Percentiles rank a stretch among this genome's conserved stretches.
Evolutionary conservation across 805 yeast species (phyloP).

Genomic region (Myxozyma mucilagina): DNA sequence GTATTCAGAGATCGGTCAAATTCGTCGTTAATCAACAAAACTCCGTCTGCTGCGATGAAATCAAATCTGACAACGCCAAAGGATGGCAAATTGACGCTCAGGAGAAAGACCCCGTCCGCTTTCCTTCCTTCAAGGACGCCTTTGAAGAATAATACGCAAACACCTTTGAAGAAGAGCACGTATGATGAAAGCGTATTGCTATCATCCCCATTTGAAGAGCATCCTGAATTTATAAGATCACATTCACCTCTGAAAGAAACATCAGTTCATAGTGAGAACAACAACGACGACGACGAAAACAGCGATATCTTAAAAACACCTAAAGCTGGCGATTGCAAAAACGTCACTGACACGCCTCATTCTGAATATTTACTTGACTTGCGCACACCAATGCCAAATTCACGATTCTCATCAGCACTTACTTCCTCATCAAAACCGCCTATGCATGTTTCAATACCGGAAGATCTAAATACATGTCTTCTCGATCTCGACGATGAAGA

Average conservation of each 20-base stretch:
- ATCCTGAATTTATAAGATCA: background rate
- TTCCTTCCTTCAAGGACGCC: background rate
- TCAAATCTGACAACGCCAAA: background rate
- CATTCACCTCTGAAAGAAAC: background rate
- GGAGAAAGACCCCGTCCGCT: background rate
- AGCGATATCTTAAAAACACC: background rate
- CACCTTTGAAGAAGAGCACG: background rate
- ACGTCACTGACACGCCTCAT: background rate
- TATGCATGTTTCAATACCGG: background rate
- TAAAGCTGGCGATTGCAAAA: background rate
- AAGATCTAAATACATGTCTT: background rate
- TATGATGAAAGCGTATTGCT: conserved; percentile 18
- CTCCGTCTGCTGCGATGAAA: background rate
- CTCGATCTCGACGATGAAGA: conserved; percentile 5
- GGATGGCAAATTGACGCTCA: background rate
- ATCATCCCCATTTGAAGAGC: conserved; percentile 27
- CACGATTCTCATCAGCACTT: background rate
- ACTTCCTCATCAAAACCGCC: background rate
- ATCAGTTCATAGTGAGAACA: background rate
- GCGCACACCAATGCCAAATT: conserved; percentile 2
- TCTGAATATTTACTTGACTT: conserved; percentile 1
- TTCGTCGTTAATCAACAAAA: background rate
- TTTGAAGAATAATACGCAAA: no score
- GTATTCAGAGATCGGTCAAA: background rate
- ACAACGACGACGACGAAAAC: background rate